Evolutionary conservation across 139 green algal genomes (phyloP).

Genomic region (Chlorella ohadii): DNA sequence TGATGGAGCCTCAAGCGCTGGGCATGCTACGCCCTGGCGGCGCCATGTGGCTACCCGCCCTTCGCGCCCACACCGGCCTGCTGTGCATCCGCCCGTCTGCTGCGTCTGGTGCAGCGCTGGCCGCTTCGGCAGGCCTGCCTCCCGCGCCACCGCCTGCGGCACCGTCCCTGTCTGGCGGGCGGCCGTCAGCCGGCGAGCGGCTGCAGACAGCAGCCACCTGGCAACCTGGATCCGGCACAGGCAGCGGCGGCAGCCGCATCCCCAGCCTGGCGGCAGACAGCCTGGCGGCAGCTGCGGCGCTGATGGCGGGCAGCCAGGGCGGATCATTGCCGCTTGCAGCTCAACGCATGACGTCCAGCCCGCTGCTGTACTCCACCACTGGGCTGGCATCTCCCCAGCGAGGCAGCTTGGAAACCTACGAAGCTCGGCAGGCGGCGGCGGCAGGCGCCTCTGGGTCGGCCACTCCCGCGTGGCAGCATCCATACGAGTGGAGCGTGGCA

Average conservation of each 20-base stretch:
- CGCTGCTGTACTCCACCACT: constrained; percentile 15
- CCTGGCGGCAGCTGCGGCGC: constrained; percentile 10
- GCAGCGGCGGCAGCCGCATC: not conserved
- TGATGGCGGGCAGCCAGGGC: not conserved
- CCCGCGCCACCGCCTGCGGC: not conserved
- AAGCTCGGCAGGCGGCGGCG: not conserved
- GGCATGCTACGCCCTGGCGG: constrained; percentile 44
- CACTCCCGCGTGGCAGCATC: not conserved
- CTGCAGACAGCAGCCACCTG: constrained; percentile 18
- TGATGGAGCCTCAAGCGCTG: constrained; percentile 33
- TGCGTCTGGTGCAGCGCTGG: not conserved
- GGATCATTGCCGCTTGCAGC: not conserved
- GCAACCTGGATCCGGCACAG: not conserved
- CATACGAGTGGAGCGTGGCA: constrained; percentile 45
- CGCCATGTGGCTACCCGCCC: constrained; percentile 56
- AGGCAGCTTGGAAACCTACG: too few species aligned
- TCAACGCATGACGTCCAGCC: constrained; percentile 1
- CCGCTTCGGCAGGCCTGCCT: not conserved
- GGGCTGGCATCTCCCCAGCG: constrained; percentile 5
- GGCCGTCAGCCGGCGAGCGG: not conserved
- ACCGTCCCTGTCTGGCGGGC: not conserved
- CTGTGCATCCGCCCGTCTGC: constrained; percentile 51
- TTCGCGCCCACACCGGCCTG: constrained; percentile 25
- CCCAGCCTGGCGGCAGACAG: constrained; percentile 20
- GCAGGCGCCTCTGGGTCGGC: not conserved